Percentiles rank a stretch among this genome's conserved stretches.
Evolutionary conservation across 2,329 filamentous ascomycete species (phyloP).

Genomic region (Fusarium irregulare): DNA sequence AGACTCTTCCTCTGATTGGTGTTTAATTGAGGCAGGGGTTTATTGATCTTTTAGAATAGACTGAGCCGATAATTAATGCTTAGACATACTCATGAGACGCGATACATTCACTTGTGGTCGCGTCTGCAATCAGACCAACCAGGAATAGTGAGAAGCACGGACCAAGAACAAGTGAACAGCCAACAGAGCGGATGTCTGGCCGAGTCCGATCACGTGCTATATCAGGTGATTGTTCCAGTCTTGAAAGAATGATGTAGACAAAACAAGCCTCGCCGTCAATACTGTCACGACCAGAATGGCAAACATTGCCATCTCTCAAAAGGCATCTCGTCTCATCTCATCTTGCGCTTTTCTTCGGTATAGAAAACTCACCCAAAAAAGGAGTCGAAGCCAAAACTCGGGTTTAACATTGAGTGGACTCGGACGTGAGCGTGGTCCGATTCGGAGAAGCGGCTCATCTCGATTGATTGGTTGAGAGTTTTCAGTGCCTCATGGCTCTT

Average conservation of each 20-base stretch:
- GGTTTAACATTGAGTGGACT: conserved; percentile 32
- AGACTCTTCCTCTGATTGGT: conserved; percentile 10
- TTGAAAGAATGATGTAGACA: not conserved
- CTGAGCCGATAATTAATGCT: conserved; percentile 14
- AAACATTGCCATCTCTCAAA: not conserved
- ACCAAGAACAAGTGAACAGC: not conserved
- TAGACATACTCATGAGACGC: conserved; percentile 22
- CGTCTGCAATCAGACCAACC: conserved; percentile 15
- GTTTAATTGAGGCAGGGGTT: not conserved
- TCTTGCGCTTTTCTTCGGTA: not conserved
- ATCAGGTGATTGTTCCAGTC: not conserved
- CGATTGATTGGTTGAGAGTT: conserved; percentile 28
- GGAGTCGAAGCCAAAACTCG: conserved; percentile 14
- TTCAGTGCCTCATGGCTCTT: conserved; percentile 22
- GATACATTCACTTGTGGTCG: conserved; percentile 26
- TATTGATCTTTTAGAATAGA: conserved; percentile 5
- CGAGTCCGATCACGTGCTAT: conserved; percentile 2
- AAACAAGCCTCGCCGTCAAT: not conserved
- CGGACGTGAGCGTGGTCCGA: conserved; percentile 25
- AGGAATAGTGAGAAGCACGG: conserved; percentile 12
- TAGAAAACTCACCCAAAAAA: conserved; percentile 2
- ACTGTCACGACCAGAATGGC: not conserved
- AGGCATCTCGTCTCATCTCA: not conserved
- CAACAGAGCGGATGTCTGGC: rapidly evolving
- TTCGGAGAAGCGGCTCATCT: conserved; percentile 23